Evolutionary conservation across 148 eudicot species (phyloP).

Genomic region (Drosera capensis): DNA sequence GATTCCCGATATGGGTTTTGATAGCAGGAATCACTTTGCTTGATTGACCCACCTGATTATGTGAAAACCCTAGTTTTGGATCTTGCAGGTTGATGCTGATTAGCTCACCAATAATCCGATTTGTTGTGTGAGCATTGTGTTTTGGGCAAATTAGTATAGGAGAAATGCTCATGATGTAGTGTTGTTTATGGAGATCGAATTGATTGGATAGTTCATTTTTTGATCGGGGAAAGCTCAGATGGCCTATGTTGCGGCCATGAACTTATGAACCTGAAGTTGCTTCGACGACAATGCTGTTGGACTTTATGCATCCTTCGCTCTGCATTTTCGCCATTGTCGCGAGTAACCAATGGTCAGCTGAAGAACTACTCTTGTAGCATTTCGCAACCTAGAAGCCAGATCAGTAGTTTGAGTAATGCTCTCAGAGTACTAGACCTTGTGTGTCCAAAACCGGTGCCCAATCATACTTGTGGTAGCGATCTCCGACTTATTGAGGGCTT

Average conservation of each 20-base stretch:
- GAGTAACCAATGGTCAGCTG: constrained; percentile 4
- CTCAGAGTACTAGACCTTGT: constrained; percentile 19
- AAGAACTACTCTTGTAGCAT: constrained; percentile 9
- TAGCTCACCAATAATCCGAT: too few species aligned
- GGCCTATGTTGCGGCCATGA: constrained; percentile 4
- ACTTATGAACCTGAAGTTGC: constrained; percentile 6
- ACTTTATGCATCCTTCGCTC: neutral
- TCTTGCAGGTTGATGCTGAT: too few species aligned
- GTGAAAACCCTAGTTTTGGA: too few species aligned
- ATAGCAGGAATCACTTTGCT: too few species aligned
- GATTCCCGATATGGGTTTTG: too few species aligned
- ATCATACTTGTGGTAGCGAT: constrained; percentile 7
- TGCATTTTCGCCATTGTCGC: neutral
- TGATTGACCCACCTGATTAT: too few species aligned
- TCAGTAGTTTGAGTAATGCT: constrained; percentile 11
- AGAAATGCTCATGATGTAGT: too few species aligned
- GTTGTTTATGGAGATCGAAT: too few species aligned
- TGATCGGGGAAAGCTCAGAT: too few species aligned
- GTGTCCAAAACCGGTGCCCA: constrained; percentile 14
- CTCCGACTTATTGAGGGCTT: constrained; percentile 22
- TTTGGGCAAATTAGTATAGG: too few species aligned
- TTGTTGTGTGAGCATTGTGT: too few species aligned
- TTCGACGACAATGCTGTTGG: constrained; percentile 5
- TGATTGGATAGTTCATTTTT: too few species aligned
- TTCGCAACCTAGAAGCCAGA: constrained; percentile 6